Conservation (phyloP, 345 rosid species). For the Theobroma cacao region DNA sequence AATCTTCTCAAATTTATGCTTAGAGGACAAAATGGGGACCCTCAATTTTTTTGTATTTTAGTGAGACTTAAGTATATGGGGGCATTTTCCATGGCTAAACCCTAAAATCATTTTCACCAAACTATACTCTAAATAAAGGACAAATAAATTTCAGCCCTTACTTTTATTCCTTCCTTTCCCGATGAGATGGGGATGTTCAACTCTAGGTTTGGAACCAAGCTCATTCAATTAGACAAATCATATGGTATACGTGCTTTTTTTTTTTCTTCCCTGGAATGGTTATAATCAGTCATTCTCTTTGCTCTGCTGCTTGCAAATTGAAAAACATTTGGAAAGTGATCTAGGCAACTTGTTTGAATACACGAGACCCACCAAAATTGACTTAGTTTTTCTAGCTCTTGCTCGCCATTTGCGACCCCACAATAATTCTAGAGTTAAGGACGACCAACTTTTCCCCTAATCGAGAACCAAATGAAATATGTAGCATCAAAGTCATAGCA, state of each 20-base stretch:
- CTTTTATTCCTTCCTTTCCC: background rate
- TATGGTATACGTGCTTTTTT: background rate
- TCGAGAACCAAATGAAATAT: slow-evolving; percentile 14
- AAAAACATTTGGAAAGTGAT: slow-evolving; percentile 9
- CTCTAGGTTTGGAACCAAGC: slow-evolving; percentile 2
- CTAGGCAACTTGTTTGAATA: slow-evolving; percentile 17
- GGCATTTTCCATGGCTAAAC: background rate
- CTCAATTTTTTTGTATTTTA: background rate
- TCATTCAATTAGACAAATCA: background rate
- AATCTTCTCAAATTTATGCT: background rate
- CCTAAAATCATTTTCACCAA: background rate
- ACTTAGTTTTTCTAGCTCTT: slow-evolving; percentile 10
- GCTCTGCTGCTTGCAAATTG: background rate
- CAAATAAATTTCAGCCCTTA: background rate
- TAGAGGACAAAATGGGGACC: background rate
- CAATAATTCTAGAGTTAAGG: slow-evolving; percentile 12
- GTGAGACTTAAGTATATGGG: background rate
- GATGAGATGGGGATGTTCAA: background rate
- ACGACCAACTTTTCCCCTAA: slow-evolving; percentile 3
- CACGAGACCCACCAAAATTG: slow-evolving; percentile 37
- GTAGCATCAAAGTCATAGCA: slow-evolving; percentile 16
- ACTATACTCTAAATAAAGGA: background rate
- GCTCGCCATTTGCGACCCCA: slow-evolving; percentile 15
- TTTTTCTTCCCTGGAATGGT: background rate
- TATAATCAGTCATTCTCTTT: too few relatives aligned